A percentile compares a stretch with the other conserved stretches of the same genome.
phyloP scores from a whole-genome alignment of 2,329 filamentous ascomycete species.

The Boeremia exigua region DNA sequence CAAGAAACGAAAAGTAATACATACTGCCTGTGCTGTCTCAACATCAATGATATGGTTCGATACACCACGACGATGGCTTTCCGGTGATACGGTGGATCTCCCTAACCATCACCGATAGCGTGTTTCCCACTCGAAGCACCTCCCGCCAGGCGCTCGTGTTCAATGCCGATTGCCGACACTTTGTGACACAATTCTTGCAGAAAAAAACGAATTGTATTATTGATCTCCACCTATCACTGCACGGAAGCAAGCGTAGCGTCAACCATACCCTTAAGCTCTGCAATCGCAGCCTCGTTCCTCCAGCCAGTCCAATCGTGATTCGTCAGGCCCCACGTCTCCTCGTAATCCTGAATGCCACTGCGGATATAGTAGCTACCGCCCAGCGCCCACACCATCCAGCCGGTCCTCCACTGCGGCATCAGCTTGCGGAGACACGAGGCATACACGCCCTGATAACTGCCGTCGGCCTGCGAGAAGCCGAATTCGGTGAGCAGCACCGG shows the following conservation, averaged over 20 bases:
- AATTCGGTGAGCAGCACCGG: conserved; percentile 67
- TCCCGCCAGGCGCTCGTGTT: no score
- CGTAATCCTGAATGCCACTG: conserved; percentile 55
- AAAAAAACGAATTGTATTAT: no score
- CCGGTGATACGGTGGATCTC: no score
- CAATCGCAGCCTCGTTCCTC: conserved; percentile 47
- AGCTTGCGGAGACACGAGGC: conserved; percentile 61
- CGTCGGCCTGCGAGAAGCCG: conserved; percentile 55
- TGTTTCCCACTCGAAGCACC: no score
- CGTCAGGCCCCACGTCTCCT: conserved; percentile 62
- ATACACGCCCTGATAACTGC: conserved; percentile 58
- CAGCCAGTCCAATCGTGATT: conserved; percentile 53
- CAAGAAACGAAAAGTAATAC: no score
- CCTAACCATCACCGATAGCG: no score
- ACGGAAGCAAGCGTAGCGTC: conserved; percentile 30
- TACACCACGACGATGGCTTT: no score
- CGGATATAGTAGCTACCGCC: conserved; percentile 64
- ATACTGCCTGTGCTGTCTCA: no score
- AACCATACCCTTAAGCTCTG: conserved; percentile 60
- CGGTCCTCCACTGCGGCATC: conserved; percentile 62
- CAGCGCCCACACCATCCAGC: conserved; percentile 66
- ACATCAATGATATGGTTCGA: no score
- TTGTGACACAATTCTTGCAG: no score
- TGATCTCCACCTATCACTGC: neutral
- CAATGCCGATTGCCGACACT: no score